phyloP scores from a whole-genome alignment of 2,329 filamentous ascomycete genomes.

The Ilyonectria robusta region DNA sequence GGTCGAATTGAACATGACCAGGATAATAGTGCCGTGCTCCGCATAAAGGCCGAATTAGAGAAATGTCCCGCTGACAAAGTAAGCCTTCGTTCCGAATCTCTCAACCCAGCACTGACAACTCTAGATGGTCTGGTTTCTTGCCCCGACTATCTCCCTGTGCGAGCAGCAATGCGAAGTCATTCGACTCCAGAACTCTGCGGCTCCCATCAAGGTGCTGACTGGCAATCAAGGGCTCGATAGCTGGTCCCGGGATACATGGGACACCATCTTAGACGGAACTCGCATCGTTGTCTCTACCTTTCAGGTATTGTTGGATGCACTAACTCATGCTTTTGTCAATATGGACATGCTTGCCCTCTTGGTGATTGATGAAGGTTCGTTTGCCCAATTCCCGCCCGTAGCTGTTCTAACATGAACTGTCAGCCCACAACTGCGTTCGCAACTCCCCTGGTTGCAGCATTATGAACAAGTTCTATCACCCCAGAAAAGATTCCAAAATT shows the following conservation, averaged over 20 bases:
- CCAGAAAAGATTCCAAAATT: conserved; percentile 54
- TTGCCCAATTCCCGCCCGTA: neutral
- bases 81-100: conserved; percentile 60
- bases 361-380: conserved; percentile 85
- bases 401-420: conserved; percentile 29
- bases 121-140: conserved; percentile 80
- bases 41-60: conserved; percentile 76
- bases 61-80: conserved; percentile 68
- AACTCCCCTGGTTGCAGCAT: conserved; percentile 77
- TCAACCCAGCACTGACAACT: conserved; percentile 31
- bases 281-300: conserved; percentile 85
- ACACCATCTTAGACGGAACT: conserved; percentile 73
- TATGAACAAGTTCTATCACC: conserved; percentile 80
- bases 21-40: conserved; percentile 72
- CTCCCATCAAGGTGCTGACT: conserved; percentile 73
- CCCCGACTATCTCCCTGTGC: conserved; percentile 78
- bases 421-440: conserved; percentile 81
- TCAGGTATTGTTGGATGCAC: conserved; percentile 80
- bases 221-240: conserved; percentile 79
- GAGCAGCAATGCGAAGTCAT: conserved; percentile 76
- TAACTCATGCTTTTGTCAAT: conserved; percentile 80
- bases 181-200: conserved; percentile 69
- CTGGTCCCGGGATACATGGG: conserved; percentile 81
- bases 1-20: conserved; percentile 37
- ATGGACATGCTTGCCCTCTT: conserved; percentile 76